Evolutionary conservation across 2,329 filamentous ascomycete genomes (phyloP).

Genomic region (Sporothrix phasma): DNA sequence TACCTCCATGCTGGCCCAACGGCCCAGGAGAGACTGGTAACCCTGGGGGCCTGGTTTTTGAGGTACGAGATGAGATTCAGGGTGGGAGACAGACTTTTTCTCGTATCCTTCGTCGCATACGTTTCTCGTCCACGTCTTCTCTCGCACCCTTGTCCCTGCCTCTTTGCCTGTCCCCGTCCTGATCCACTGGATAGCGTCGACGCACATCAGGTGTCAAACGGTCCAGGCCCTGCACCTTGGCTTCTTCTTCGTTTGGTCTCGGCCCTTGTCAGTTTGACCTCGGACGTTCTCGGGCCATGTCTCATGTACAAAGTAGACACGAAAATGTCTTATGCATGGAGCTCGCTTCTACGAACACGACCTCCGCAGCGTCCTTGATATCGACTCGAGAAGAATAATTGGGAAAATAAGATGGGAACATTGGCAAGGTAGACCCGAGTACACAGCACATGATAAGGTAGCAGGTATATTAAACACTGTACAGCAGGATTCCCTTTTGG

Average conservation of each 20-base stretch:
- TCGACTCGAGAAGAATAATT: neutral
- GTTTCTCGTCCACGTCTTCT: too few species aligned
- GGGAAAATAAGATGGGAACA: too few species aligned
- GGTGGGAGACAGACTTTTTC: too few species aligned
- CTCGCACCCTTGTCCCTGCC: neutral
- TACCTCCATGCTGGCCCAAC: neutral
- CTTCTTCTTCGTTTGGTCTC: neutral
- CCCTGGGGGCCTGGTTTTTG: neutral
- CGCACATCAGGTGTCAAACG: neutral
- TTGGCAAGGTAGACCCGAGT: neutral
- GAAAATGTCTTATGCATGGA: too few species aligned
- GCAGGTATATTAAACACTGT: neutral
- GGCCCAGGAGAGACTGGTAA: neutral
- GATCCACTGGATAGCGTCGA: neutral
- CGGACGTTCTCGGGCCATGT: too few species aligned
- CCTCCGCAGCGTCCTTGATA: too few species aligned
- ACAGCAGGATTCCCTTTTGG: neutral
- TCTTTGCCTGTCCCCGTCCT: neutral
- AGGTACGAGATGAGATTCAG: too few species aligned
- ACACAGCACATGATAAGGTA: neutral
- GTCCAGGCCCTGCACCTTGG: neutral
- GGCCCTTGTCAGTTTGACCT: neutral
- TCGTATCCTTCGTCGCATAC: too few species aligned
- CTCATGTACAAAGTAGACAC: neutral
- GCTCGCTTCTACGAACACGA: too few species aligned